Conservation (phyloP, 352 stramenopile genomes). For the Aphanomyces cochlioides region DNA sequence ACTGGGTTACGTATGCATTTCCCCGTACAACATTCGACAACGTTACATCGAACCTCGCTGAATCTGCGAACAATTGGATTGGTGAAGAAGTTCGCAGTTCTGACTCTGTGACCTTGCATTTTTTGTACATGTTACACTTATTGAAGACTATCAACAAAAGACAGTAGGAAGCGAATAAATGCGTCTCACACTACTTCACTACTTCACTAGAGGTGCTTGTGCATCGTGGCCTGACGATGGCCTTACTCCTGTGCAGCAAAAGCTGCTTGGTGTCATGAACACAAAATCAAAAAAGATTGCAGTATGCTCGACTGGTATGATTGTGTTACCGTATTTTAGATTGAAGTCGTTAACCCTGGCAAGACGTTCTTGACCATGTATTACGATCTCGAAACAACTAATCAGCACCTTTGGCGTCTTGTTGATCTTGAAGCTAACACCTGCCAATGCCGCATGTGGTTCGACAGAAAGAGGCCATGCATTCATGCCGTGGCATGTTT, state of each 20-base stretch:
- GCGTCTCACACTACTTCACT: too few species aligned
- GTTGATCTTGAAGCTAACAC: background rate
- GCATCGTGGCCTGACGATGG: too few species aligned
- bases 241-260: background rate
- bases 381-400: background rate
- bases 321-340: background rate
- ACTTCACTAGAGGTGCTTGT: too few species aligned
- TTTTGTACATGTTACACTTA: too few species aligned
- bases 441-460: background rate
- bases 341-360: background rate
- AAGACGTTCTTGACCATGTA: background rate
- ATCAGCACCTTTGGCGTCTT: background rate
- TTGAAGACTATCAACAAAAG: too few species aligned
- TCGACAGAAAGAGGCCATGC: conserved; percentile 1
- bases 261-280: background rate
- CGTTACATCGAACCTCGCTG: background rate
- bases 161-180: too few species aligned
- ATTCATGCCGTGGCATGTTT: background rate
- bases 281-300: background rate
- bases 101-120: too few species aligned
- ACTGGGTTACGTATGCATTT: conserved; percentile 4
- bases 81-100: too few species aligned
- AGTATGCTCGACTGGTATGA: background rate
- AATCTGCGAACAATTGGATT: too few species aligned
- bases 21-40: background rate